phyloP scores from a whole-genome alignment of 352 stramenopile species.

The Blastocystis hominis region DNA sequence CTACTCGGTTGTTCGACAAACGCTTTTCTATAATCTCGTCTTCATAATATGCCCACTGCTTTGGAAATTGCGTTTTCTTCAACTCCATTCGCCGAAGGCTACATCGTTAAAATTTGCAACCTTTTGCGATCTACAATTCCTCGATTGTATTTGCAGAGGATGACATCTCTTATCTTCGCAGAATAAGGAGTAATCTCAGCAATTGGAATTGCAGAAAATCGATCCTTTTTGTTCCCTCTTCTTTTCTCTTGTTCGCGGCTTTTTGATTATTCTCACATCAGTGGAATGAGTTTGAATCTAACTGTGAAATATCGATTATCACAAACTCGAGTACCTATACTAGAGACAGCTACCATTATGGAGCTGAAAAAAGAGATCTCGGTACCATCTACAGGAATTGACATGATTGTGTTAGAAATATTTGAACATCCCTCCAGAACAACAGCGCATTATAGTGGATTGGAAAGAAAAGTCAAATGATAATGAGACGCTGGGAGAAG shows the following conservation, averaged over 20 bases:
- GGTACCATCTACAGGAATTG: neutral
- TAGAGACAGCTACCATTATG: slow-evolving; percentile 1
- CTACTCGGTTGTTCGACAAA: neutral
- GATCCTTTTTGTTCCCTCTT: neutral
- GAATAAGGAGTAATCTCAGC: neutral
- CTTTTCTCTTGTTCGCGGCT: neutral
- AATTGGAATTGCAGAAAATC: neutral
- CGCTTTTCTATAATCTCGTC: slow-evolving; percentile 27
- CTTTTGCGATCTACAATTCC: neutral
- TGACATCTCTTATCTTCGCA: neutral
- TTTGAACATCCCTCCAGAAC: neutral
- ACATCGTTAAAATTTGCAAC: neutral
- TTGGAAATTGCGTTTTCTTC: neutral
- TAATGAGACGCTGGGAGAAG: neutral
- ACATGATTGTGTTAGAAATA: neutral
- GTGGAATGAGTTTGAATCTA: slow-evolving; percentile 21
- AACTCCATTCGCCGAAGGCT: slow-evolving; percentile 31
- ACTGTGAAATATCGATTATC: slow-evolving; percentile 10
- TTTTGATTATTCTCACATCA: neutral
- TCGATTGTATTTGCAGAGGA: neutral
- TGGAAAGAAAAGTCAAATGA: slow-evolving; percentile 45
- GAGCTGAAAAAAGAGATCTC: slow-evolving; percentile 38
- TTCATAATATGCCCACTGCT: neutral
- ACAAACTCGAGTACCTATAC: neutral
- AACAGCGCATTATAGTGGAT: slow-evolving; percentile 51